Conservation (phyloP, 768 basidiomycete species). For the Boletus tylopilopsis region DNA sequence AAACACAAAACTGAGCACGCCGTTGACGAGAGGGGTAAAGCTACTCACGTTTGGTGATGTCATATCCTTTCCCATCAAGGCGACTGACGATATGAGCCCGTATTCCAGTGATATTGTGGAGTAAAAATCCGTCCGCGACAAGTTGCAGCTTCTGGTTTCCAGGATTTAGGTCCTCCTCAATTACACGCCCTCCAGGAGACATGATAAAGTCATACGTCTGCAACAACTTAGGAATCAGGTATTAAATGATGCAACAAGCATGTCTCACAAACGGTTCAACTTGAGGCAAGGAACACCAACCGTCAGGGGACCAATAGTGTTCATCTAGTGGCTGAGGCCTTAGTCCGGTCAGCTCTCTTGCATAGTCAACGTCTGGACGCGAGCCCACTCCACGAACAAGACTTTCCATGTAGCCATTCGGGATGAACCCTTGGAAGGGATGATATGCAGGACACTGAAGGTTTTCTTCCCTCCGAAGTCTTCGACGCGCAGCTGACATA, state of each 20-base stretch:
- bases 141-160: slow-evolving; percentile 59
- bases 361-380: slow-evolving; percentile 78
- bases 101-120: slow-evolving; percentile 77
- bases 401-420: slow-evolving; percentile 36
- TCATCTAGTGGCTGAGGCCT: slow-evolving; percentile 47
- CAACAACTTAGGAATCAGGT: not conserved
- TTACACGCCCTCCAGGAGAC: slow-evolving; percentile 48
- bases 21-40: not conserved
- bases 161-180: slow-evolving; percentile 69
- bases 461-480: slow-evolving; percentile 57
- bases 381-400: slow-evolving; percentile 67
- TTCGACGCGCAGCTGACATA: slow-evolving; percentile 54
- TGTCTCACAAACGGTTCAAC: slow-evolving; percentile 63
- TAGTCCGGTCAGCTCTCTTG: slow-evolving; percentile 62
- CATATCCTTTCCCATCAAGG: slow-evolving; percentile 81
- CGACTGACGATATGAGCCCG: slow-evolving; percentile 74
- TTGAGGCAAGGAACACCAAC: slow-evolving; percentile 72
- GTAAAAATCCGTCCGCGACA: slow-evolving; percentile 64
- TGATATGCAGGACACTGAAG: slow-evolving; percentile 75
- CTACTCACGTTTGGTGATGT: slow-evolving; percentile 73
- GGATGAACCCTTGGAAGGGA: slow-evolving; percentile 36
- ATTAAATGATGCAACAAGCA: not conserved
- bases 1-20: slow-evolving; percentile 2
- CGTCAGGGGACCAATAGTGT: slow-evolving; percentile 59
- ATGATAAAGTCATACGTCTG: slow-evolving; percentile 85